Percentiles rank a stretch among this genome's conserved stretches.
phyloP scores from a whole-genome alignment of 306 rosid genomes.

The Lathyrus sativus region DNA sequence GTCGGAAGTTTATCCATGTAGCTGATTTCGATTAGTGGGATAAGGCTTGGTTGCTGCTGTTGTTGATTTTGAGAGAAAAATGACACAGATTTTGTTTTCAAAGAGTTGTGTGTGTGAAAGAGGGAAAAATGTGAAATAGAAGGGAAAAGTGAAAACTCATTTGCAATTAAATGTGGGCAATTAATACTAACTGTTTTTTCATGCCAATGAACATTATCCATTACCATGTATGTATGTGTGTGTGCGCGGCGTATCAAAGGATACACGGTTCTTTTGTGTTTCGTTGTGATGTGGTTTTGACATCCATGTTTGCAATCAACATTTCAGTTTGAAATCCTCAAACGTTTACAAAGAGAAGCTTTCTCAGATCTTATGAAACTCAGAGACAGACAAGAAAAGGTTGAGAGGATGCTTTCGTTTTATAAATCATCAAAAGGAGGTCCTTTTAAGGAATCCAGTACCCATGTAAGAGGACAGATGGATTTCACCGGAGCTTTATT shows the following conservation, averaged over 20 bases:
- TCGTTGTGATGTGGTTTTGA: conserved; percentile 23
- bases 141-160: not conserved
- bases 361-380: conserved; percentile 88
- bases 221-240: not conserved
- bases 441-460: conserved; percentile 68
- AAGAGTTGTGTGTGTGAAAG: not conserved
- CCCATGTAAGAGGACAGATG: conserved; percentile 69
- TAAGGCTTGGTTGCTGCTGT: no score
- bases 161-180: not conserved
- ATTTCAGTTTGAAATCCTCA: conserved; percentile 79
- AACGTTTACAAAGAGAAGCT: conserved; percentile 85
- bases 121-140: not conserved
- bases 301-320: not conserved
- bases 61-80: not conserved
- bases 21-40: no score
- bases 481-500: conserved; percentile 69
- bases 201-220: not conserved
- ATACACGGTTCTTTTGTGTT: not conserved
- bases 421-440: conserved; percentile 66
- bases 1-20: no score
- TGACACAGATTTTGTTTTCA: not conserved
- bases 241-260: no score
- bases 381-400: conserved; percentile 91
- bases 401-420: conserved; percentile 68
- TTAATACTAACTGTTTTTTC: not conserved